These are phyloP conservation scores for Sclerotinia subarctica DNA, from an alignment of 2,329 filamentous ascomycete species.

Conservation along the genomic window DNA sequence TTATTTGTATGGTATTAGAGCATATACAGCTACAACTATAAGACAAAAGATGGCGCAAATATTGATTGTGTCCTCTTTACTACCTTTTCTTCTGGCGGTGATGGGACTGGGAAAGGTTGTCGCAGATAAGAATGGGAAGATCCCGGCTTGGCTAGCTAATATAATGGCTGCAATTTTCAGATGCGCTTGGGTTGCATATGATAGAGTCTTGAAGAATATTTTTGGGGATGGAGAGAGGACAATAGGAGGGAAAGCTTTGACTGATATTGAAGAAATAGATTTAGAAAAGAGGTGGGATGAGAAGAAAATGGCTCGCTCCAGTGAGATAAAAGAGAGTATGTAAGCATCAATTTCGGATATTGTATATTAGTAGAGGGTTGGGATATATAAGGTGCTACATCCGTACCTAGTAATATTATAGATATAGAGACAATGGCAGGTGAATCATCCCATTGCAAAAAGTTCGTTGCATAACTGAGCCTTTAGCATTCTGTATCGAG, in stretches of 20 bases:
- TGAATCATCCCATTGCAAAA: neutral
- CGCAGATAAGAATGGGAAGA: conserved; percentile 62
- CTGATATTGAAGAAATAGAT: conserved; percentile 23
- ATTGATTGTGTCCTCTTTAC: conserved; percentile 59
- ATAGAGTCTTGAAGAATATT: conserved; percentile 56
- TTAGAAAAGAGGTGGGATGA: conserved; percentile 19
- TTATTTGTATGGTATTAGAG: conserved; percentile 66
- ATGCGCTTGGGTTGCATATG: conserved; percentile 62
- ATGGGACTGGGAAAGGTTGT: conserved; percentile 50
- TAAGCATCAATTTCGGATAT: neutral
- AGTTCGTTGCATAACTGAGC: neutral
- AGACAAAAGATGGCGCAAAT: conserved; percentile 64
- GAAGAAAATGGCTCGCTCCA: conserved; percentile 5
- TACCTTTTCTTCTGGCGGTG: conserved; percentile 55
- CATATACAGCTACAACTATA: conserved; percentile 66
- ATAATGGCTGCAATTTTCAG: conserved; percentile 52
- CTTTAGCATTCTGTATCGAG: no score
- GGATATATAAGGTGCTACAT: neutral
- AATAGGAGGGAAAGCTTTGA: conserved; percentile 22
- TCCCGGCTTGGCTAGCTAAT: conserved; percentile 64
- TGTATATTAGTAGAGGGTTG: neutral
- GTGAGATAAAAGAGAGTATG: neutral
- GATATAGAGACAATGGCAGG: neutral
- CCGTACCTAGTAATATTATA: neutral
- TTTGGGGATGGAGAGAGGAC: conserved; percentile 88